Conservation (phyloP, 2,329 filamentous ascomycete genomes). For the Cordyceps farinosa region DNA sequence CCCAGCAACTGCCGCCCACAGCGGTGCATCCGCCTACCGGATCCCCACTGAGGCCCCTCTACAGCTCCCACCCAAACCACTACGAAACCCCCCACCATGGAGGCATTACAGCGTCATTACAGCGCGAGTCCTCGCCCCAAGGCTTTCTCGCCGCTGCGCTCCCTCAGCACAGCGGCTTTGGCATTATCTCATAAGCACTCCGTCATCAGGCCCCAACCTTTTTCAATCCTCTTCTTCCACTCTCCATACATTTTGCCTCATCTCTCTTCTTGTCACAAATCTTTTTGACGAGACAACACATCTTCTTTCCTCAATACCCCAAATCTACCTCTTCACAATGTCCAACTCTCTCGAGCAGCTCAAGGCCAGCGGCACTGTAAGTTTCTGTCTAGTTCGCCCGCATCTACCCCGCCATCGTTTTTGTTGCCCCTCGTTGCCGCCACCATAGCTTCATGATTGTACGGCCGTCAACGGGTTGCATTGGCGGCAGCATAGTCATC, state of each 20-base stretch:
- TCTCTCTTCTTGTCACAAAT: background rate
- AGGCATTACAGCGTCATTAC: constrained; percentile 3
- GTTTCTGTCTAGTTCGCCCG: constrained; percentile 35
- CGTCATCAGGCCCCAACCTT: constrained; percentile 14
- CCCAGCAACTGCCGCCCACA: background rate
- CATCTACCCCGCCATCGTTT: constrained; percentile 26
- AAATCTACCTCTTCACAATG: constrained; percentile 50
- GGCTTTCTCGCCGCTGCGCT: background rate
- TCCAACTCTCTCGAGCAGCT: constrained; percentile 84
- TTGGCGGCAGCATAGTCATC: background rate
- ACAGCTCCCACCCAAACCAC: background rate
- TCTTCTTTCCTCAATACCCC: constrained; percentile 4
- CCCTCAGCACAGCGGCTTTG: background rate
- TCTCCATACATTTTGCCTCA: constrained; percentile 7
- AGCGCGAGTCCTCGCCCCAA: background rate
- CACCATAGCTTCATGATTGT: background rate
- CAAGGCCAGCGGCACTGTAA: constrained; percentile 85
- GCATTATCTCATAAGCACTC: constrained; percentile 12
- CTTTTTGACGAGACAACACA: constrained; percentile 14
- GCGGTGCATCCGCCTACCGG: background rate
- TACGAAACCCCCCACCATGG: background rate
- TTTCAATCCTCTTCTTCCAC: constrained; percentile 14
- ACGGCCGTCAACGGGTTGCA: background rate
- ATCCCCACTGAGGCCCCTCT: constrained; percentile 3
- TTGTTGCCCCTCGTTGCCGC: constrained; percentile 17